Conservation (phyloP, 371 early-diverging fungal species). For the Lichtheimia hyalospora region DNA sequence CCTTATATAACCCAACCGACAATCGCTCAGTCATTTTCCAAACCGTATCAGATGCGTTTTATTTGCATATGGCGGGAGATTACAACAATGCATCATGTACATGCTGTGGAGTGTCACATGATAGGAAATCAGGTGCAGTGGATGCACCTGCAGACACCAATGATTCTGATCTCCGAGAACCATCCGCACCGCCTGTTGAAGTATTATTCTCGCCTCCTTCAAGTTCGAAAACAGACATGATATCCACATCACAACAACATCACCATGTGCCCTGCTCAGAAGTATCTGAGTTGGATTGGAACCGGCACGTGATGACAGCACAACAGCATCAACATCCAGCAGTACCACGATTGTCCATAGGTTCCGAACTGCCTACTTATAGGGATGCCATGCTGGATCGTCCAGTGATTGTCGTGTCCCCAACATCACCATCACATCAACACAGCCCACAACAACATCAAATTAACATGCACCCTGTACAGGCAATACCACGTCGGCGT, state of each 20-base stretch:
- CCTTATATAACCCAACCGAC: background rate
- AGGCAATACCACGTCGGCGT: slow-evolving; percentile 3
- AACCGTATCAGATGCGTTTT: background rate
- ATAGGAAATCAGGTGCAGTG: no score
- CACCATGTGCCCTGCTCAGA: background rate
- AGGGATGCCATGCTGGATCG: slow-evolving; percentile 1
- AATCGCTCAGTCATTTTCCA: slow-evolving; percentile 9
- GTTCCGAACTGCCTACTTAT: slow-evolving; percentile 9
- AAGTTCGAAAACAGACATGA: background rate
- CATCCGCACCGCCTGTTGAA: background rate
- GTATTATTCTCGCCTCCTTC: background rate
- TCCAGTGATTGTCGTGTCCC: background rate
- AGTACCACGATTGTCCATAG: background rate
- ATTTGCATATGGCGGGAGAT: background rate
- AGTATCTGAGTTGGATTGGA: background rate
- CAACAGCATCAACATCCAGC: slow-evolving; percentile 2
- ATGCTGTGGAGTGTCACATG: no score
- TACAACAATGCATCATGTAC: background rate
- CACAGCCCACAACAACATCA: no score
- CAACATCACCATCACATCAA: background rate
- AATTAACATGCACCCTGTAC: background rate
- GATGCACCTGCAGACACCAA: background rate
- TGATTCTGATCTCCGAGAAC: background rate
- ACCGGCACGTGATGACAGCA: background rate
- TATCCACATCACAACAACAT: background rate